phyloP scores from a whole-genome alignment of 805 yeast genomes.

The Candida cerambycidarum region DNA sequence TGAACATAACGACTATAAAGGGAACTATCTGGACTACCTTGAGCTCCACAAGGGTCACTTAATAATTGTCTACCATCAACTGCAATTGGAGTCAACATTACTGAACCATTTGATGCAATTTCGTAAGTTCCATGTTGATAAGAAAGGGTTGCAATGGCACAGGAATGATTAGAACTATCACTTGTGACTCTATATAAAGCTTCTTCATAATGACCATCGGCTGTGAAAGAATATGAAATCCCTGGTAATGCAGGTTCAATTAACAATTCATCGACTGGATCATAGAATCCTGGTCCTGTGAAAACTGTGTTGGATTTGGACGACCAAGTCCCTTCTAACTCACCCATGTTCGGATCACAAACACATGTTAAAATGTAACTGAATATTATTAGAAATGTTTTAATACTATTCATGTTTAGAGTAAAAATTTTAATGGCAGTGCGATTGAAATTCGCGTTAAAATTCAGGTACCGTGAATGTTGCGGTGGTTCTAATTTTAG shows the following conservation, averaged over 20 bases:
- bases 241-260: conserved; percentile 98
- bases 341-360: conserved; percentile 37
- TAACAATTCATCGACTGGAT: conserved; percentile 91
- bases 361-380: conserved; percentile 2
- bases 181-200: conserved; percentile 78
- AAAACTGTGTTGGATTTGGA: conserved; percentile 91
- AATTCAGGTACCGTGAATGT: too few species aligned
- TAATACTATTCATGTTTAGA: conserved; percentile 1
- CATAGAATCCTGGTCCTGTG: conserved; percentile 95
- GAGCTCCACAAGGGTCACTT: conserved; percentile 75
- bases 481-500: background rate
- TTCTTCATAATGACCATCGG: conserved; percentile 87
- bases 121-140: conserved; percentile 89
- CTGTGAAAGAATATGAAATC: conserved; percentile 86
- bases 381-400: conserved; percentile 2
- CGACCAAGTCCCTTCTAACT: conserved; percentile 88
- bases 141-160: conserved; percentile 79
- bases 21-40: conserved; percentile 34
- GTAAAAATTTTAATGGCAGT: conserved; percentile 8
- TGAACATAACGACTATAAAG: conserved; percentile 73
- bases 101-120: conserved; percentile 60
- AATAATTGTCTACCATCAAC: conserved; percentile 93
- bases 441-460: conserved; percentile 4
- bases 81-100: conserved; percentile 67
- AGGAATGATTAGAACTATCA: conserved; percentile 71